Base-by-base conservation (phyloP, 257 asterid genomes). In the Salvia miltiorrhiza region DNA sequence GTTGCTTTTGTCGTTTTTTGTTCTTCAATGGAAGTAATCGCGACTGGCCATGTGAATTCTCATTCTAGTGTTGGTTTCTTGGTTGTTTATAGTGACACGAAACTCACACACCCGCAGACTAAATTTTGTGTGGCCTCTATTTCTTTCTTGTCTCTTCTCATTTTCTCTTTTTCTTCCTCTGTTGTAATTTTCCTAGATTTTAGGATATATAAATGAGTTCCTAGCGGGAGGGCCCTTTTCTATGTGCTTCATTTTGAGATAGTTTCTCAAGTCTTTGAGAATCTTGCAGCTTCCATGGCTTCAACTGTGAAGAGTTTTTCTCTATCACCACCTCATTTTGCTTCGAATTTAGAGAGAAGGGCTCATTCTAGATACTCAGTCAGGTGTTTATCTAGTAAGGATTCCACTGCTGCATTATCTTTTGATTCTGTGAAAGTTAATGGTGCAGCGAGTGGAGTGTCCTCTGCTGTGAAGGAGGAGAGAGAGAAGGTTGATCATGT, bases 401-500 rank as follows among this genome's bases (percentile, higher is more conserved):
- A 84, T 72, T 78, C 88, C 28, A 53, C 89, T 0, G 73, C 84
- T 9, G 75, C 81, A 9, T 43, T 79, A 35, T 72, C 85, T 37
- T 33, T 78, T 9, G 84, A 73, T 28, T 73, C 88, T 35, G 81
- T 76, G 16, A 57, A 40, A 70, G 72, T 80, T 56, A 79, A 78
- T 69, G 89, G 78, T 14, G 63, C 54, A 8, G 82, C 80, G 14
- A 73, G 83, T 74, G 92, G 87, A 17, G 70, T 71, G 28, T 69
- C 86, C 49, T 73, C 86, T 23, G 71, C 60, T 39, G 73, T 67
- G 63, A 81, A 77, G 74, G 80, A 75, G 74, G 84, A 72, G 68
- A 69, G 41, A 35, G 70, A 55, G 57, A 72, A 57, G 57, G 67
- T 53, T 70, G 87, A 80, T 30, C 33, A 30, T 35, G 8, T 66